Conservation (phyloP, 2,329 filamentous ascomycete genomes). For the Calonectria pseudoreteaudii region DNA sequence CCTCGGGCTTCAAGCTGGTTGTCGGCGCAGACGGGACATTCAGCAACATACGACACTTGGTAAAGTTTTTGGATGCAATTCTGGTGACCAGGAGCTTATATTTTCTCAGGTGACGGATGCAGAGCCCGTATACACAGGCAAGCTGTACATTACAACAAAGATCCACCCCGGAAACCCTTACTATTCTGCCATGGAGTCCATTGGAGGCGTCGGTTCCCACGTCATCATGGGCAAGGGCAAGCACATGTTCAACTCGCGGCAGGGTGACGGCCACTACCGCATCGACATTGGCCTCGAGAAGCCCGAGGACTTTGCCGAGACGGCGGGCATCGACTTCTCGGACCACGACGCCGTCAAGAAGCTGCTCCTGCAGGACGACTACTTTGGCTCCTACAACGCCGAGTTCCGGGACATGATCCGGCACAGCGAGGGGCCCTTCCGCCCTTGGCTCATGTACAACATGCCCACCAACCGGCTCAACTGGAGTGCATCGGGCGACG, state of each 20-base stretch:
- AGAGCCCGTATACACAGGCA: not conserved
- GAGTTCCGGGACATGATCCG: not conserved
- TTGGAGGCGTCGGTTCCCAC: not conserved
- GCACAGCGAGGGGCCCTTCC: not conserved
- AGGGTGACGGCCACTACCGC: not conserved
- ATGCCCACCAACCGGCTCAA: not conserved
- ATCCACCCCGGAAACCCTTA: not conserved
- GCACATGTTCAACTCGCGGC: not conserved
- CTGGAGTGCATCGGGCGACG: not conserved
- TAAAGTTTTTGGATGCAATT: not conserved
- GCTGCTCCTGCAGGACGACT: not conserved
- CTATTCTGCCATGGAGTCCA: not conserved
- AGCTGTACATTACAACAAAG: not conserved
- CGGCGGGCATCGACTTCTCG: not conserved
- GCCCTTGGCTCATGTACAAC: not conserved
- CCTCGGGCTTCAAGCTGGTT: not conserved
- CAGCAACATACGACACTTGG: not conserved
- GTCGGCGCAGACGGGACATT: not conserved
- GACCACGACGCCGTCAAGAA: not conserved
- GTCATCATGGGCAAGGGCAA: conserved; percentile 1
- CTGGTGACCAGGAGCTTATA: not conserved
- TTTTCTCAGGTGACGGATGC: not conserved
- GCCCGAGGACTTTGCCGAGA: not conserved
- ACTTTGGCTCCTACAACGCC: not conserved
- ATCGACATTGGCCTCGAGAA: not conserved